Evolutionary conservation across 495 filamentous ascomycete genomes (phyloP), one percentile per base, ranked within the genome.

Genomic region (Penicillium crystallinum): DNA sequence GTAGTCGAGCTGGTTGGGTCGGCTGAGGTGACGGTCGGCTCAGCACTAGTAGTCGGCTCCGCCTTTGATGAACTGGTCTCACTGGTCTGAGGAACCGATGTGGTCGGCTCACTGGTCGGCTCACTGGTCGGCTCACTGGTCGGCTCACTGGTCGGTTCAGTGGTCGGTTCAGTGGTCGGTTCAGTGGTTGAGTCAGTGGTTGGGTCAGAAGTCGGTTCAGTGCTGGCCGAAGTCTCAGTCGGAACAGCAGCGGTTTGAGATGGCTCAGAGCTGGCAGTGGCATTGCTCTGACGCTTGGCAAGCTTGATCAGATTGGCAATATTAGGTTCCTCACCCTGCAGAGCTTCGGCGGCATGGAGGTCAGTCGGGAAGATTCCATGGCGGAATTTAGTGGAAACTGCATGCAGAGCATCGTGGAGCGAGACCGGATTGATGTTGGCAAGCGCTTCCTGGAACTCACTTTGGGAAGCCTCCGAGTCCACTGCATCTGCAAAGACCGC

Each of bases 281-380:
- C 58, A 52, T 65, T 73, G 57, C 47, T 56, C 52, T 75, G 64
- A 22, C 75, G 64, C 56, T 72, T 78, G 42, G 64, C 71, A 31
- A 79, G 37, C 18, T 67, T 67, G 53, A 81, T 53, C 52, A 70
- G 63, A 38, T 54, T 68, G 15, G 74, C 77, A 54, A 78, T 63
- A 31, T 59, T 66, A 27, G 73, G 58, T 46, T 78, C 66, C 53
- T 78, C 76, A 23, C 61, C 61, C 60, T 76, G 64, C 46, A 80
- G 64, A 41, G 72, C 75, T 62, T 78, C 69, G 27, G 74, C 66
- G 43, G 76, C 77, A 22, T 59, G 62, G 35, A 66, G 65, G 59
- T 79, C 75, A 63, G 69, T 70, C 17, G 54, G 62, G 54, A 73
- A 80, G 58, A 79, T 69, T 56, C 78, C 79, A 60, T 81, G 66